Base-by-base conservation (phyloP, 495 filamentous ascomycete species). In the Penicillium pancosmium region DNA sequence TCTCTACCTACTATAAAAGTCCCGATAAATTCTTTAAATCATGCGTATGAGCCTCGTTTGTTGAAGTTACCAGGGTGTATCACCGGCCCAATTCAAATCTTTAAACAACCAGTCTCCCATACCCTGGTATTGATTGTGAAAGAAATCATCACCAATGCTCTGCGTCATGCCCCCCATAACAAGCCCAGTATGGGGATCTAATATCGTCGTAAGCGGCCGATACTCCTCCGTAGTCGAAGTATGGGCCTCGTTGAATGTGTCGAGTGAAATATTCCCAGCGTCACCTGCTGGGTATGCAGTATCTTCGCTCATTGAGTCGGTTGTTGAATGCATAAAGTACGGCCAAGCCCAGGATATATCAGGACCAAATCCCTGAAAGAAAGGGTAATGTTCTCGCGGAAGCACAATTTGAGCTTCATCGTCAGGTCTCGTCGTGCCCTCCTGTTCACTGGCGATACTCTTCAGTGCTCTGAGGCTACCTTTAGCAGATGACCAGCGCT, bases 401-500 rank as follows among this genome's bases (percentile, higher is more conserved):
- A 65, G 57, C 18, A 53, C 33, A 36, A 16, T n/a, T 13, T 19
- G 18, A n/a, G 44, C 11, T 9, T 11, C 10, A 25, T 38, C 15
- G 4, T 35, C 36, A 11, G 50, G 6, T 18, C 19, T 57, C 15
- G 46, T 43, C n/a, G 27, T 16, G 19, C 11, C 55, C 9, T 57
- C 58, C 33, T 65, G 58, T 18, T 55, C 56, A 18, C 61, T 54
- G 16, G 58, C 62, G 46, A 68, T 63, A 43, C 66, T 68, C 41
- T 56, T 57, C 38, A 68, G 27, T 13, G 63, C 66, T n/a, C 60
- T 53, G 1, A 63, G 55, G 13, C 63, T 62, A 5, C 59, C 66
- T 57, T 60, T 68, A 10, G 63, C 66, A 9, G 66, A 68, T 18
- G 63, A 65, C 66, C 66, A 68, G 18, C 63, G 63, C 43, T 57